Base-by-base conservation (phyloP, 768 basidiomycete species). In the Lyophyllum decastes region DNA sequence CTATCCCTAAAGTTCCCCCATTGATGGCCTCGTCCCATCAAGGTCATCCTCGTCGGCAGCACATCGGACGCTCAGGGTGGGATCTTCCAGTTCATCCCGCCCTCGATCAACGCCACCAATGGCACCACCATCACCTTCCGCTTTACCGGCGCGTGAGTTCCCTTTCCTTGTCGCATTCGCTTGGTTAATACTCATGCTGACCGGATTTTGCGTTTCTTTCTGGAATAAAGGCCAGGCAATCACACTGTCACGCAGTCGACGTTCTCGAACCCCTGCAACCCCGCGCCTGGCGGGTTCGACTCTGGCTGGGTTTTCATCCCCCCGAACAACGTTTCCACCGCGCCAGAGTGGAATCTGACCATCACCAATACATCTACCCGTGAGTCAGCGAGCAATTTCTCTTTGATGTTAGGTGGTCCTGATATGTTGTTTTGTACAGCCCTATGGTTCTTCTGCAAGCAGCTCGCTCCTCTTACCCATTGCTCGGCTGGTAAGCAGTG, bases 381-480 rank as follows among this genome's bases (percentile, higher is more conserved):
- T 83, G 55, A 61, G 80, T 69, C 7, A 22, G 4, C 22, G 55
- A 22, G 49, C 47, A 44, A 48, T 55, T 30, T 50, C 21, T 24
- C 26, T 30, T 26, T 22, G 14, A 30, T 22, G 17, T 64, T 59
- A 65, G 57, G 57, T 72, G 61, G 52, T 57, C 63, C 22, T 69
- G 66, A 63, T 55, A 60, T 25, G 59, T 49, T 25, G 44, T 10
- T 9, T 11, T n/a, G 43, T 21, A 6, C 41, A 73, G 83, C 83
- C 4, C 76, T 85, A 45, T 86, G 81, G 80, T 83, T 84, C 76
- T 85, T 73, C 77, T 86, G 84, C 74, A 81, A 82, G 58, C 81
- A 81, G 64, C 66, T 76, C 12, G 2, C 51, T 3, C 78, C 77
- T 0, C 1, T 41, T 1, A 67, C 73, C 12, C 83, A 86, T 67